These are phyloP conservation scores for Kregervanrija pseudodelftensis DNA, from an alignment of 805 yeast genomes.

Conservation along the genomic window DNA sequence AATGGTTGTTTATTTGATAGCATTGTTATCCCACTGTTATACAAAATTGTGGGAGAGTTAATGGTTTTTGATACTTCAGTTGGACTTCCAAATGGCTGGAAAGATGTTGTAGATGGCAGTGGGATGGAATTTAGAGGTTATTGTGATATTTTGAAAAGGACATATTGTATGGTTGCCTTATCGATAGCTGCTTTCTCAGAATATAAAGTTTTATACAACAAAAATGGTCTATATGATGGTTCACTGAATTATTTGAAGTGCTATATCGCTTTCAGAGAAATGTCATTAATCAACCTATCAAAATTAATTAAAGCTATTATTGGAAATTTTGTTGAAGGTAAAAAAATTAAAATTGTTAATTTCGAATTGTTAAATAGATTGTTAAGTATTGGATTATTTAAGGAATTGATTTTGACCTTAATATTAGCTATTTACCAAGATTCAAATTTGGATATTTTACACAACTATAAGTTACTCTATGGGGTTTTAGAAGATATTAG, in stretches of 20 bases:
- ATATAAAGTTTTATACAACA: slow-evolving; percentile 19
- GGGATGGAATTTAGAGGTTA: slow-evolving; percentile 12
- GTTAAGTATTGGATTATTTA: slow-evolving; percentile 17
- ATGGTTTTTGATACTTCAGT: slow-evolving; percentile 11
- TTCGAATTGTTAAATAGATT: slow-evolving; percentile 13
- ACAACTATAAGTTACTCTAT: slow-evolving; percentile 20
- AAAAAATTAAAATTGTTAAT: slow-evolving; percentile 7
- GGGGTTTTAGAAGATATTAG: slow-evolving; percentile 20
- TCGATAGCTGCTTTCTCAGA: slow-evolving; percentile 21
- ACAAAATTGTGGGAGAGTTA: slow-evolving; percentile 21
- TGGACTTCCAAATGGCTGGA: slow-evolving; percentile 7
- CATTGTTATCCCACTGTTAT: slow-evolving; percentile 18
- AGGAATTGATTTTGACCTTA: slow-evolving; percentile 20
- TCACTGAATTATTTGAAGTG: slow-evolving; percentile 17
- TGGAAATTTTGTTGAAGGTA: slow-evolving; percentile 6
- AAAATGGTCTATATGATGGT: slow-evolving; percentile 22
- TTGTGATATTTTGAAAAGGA: slow-evolving; percentile 17
- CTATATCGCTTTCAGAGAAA: slow-evolving; percentile 22
- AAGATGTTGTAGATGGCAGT: slow-evolving; percentile 1
- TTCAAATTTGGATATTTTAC: slow-evolving; percentile 22
- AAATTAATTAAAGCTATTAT: slow-evolving; percentile 16
- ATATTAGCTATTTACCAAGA: slow-evolving; percentile 25
- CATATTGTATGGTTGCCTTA: slow-evolving; percentile 20
- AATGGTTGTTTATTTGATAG: slow-evolving; percentile 20
- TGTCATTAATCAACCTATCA: slow-evolving; percentile 16